Conservation (phyloP, 208 protist genomes). For the Trypanosoma brucei region DNA sequence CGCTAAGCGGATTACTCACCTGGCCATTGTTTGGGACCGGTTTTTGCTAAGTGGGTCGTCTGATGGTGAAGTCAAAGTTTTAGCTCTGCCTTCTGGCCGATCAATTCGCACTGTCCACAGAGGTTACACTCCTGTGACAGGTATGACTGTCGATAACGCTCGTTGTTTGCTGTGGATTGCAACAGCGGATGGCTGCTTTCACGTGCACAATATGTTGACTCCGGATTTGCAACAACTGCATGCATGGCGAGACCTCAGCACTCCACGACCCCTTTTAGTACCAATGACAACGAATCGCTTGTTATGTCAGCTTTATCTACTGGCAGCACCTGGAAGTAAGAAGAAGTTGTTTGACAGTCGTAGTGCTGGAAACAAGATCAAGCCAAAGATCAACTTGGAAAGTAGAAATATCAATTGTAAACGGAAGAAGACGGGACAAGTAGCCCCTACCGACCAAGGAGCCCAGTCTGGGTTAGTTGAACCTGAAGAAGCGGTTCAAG, state of each 20-base stretch:
- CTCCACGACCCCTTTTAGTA: constrained; percentile 11
- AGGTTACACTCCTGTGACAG: constrained; percentile 39
- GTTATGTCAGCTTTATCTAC: constrained; percentile 11
- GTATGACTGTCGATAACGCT: constrained; percentile 40
- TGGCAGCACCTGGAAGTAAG: neutral
- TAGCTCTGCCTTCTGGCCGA: constrained; percentile 53
- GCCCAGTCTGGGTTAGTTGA: neutral
- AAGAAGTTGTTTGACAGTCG: neutral
- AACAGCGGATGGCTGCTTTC: constrained; percentile 44
- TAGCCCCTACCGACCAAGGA: neutral
- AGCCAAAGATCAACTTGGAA: constrained; percentile 1
- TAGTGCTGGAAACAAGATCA: neutral
- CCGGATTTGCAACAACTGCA: constrained; percentile 4
- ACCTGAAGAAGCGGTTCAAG: neutral
- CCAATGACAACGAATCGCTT: neutral
- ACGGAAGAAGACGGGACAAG: neutral
- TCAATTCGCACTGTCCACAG: constrained; percentile 34
- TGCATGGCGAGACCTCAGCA: constrained; percentile 17
- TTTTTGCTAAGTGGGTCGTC: constrained; percentile 51
- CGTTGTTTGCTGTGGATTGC: constrained; percentile 33
- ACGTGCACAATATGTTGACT: constrained; percentile 35
- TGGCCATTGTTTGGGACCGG: constrained; percentile 52
- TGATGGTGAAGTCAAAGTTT: constrained; percentile 64
- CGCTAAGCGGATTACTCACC: constrained; percentile 32
- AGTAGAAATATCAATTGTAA: neutral